These are phyloP conservation scores for Papiliotrema nemorosa DNA, from an alignment of 1,284 basidiomycete genomes.

Conservation along the genomic window DNA sequence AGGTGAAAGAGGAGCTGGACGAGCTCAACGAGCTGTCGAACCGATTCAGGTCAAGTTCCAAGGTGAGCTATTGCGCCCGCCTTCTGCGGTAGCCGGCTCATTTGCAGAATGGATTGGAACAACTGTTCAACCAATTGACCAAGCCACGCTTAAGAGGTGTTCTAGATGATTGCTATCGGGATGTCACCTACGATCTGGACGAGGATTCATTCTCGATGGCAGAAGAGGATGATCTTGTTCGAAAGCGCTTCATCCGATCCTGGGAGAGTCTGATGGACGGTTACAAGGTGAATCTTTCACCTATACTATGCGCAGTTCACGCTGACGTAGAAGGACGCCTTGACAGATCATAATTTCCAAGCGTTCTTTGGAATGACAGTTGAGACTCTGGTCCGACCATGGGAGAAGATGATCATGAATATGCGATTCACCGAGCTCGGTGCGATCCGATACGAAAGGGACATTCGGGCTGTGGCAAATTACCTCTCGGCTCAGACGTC, in stretches of 20 bases:
- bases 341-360: slow-evolving; percentile 84
- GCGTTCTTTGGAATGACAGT: slow-evolving; percentile 77
- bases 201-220: slow-evolving; percentile 79
- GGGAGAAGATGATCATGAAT: slow-evolving; percentile 81
- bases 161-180: slow-evolving; percentile 82
- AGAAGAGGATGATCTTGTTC: slow-evolving; percentile 78
- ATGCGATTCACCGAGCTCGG: slow-evolving; percentile 93
- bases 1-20: slow-evolving; percentile 36
- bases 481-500: slow-evolving; percentile 81
- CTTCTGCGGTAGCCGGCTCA: not conserved
- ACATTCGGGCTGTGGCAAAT: slow-evolving; percentile 75
- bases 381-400: slow-evolving; percentile 82
- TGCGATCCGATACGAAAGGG: slow-evolving; percentile 93
- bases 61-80: slow-evolving; percentile 60
- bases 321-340: slow-evolving; percentile 59
- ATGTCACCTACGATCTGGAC: slow-evolving; percentile 80
- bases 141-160: slow-evolving; percentile 78
- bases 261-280: slow-evolving; percentile 83
- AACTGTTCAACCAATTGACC: slow-evolving; percentile 88
- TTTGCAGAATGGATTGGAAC: slow-evolving; percentile 77
- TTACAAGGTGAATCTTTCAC: slow-evolving; percentile 62
- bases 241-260: slow-evolving; percentile 76
- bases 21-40: slow-evolving; percentile 48
- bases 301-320: not conserved
- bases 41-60: slow-evolving; percentile 66